Base-by-base conservation (phyloP, 257 asterid genomes). In the Solanum chiquidenum region DNA sequence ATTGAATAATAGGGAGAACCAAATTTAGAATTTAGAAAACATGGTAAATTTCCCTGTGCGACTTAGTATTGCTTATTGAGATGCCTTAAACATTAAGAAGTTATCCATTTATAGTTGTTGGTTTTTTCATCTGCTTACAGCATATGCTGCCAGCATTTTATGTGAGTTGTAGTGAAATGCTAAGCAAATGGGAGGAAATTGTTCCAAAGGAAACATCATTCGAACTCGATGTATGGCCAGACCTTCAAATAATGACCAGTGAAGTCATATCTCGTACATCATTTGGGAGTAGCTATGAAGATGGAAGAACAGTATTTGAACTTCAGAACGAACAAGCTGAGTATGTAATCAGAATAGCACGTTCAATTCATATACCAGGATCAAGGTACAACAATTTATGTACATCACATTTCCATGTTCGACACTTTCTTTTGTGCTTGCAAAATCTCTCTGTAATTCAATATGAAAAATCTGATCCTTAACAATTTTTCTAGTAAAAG, bases 231-330 rank as follows among this genome's bases (percentile, higher is more conserved):
- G 91, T 92, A 34, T 93, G 92, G 94, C 95, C 93, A 44, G 25
- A 80, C 40, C 85, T 93, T 35, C 90, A 92, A 80, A 77, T 52
- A 4, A 49, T 92, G 79, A 20, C 92, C 0, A 46, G 91, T 18
- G 94, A 91, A 84, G 92, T 90, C 7, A 90, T 93, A 42, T 92
- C 95, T 12, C 91, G 93, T 3, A 89, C 94, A 9, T 88, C 94
- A 37, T 93, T 93, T 90, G 95, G 94, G 6, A 90, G 95, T 60
- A 92, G 87, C 84, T 93, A 90, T 86, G 86, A 90, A 88, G 94
- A 93, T 86, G 95, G 94, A 35, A 89, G 90, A 90, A 89, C 14
- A 42, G 88, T 93, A 72, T 92, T 93, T 38, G 93, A 87, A 42
- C 92, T 88, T 25, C 93, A 92, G 77, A 75, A 60, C 31, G 92